Base-by-base conservation (phyloP, 495 filamentous ascomycete genomes). In the Amniculicola lignicola region DNA sequence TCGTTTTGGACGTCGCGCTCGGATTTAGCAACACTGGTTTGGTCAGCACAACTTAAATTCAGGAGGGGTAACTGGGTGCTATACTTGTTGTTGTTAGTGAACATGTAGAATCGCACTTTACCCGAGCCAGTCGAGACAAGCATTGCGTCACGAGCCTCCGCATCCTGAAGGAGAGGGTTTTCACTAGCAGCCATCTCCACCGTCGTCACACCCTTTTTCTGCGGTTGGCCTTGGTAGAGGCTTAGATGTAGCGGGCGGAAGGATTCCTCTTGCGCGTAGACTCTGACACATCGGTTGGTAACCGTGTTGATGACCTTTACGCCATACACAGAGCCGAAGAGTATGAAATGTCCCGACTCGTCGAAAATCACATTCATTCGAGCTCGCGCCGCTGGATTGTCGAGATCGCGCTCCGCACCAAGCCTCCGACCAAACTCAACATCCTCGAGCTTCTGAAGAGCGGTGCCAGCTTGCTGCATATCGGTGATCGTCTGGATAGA, bases 81-180 rank as follows among this genome's bases (percentile, higher is more conserved):
- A 48, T 55, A 64, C 3, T 90, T 81, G 15, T 84, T 80, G 16
- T 94, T 88, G 70, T 95, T 95, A 48, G 88, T 95, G 72, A 95
- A 99, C 79, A 96, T 88, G 77, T 97, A 99, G 76, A 99, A 99
- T 44, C 93, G 87, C 27, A 88, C 81, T 70, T 96, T 99, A 57
- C 84, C 87, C 21, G 85, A 83, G 1, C 87, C 91, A 0, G 92
- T 96, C 29, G 79, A 77, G 36, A 94, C 74, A 16, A 99, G 77
- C 69, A 97, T 89, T 0, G 93, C 89, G 69, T 99, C 93, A 57
- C 93, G 82, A 29, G 83, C 81, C 72, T 96, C 90, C 15, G 93
- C 89, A 73, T 96, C 93, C 63, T 90, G 86, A 14, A 99, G 79
- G 10, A 99, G 82, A 0, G 93, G 93, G 66, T 99, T 99, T 59